Evolutionary conservation across 352 stramenopile species (phyloP).

Genomic region (Bremia lactucae): DNA sequence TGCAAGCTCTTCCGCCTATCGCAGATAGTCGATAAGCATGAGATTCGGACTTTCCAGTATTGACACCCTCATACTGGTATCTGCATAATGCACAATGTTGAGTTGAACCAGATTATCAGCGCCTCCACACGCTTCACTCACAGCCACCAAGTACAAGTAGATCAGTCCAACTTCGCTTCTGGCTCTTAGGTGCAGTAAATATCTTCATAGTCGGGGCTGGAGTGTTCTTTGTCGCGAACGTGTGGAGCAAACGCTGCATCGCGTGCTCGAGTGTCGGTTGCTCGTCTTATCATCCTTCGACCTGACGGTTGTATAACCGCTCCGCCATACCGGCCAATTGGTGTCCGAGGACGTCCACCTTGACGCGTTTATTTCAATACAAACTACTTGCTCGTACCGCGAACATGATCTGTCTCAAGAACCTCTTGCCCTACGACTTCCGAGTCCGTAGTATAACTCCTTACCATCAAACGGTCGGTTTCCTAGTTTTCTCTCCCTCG

Average conservation of each 20-base stretch:
- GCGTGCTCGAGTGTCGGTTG: no score
- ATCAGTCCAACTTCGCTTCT: slow-evolving; percentile 5
- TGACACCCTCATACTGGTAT: neutral
- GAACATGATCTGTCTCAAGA: slow-evolving; percentile 4
- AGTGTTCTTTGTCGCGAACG: slow-evolving; percentile 10
- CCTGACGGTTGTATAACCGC: no score
- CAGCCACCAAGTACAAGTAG: slow-evolving; percentile 11
- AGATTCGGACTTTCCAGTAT: slow-evolving; percentile 6
- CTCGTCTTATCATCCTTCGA: no score
- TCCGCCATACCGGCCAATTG: no score
- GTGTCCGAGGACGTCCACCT: no score
- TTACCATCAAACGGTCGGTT: no score
- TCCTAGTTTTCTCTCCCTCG: neutral
- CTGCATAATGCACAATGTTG: slow-evolving; percentile 18
- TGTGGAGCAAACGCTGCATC: slow-evolving; percentile 8
- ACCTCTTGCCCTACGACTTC: neutral
- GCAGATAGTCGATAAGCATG: slow-evolving; percentile 3
- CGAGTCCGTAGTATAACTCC: slow-evolving; percentile 14
- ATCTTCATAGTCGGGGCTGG: slow-evolving; percentile 8
- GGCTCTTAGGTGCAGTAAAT: slow-evolving; percentile 5
- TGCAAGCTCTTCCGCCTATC: slow-evolving; percentile 11
- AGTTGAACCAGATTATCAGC: slow-evolving; percentile 4
- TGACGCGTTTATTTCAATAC: no score
- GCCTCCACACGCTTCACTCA: no score
- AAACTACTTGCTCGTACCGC: no score